phyloP scores from a whole-genome alignment of 2,329 filamentous ascomycete genomes.

The Colletotrichum filicis region DNA sequence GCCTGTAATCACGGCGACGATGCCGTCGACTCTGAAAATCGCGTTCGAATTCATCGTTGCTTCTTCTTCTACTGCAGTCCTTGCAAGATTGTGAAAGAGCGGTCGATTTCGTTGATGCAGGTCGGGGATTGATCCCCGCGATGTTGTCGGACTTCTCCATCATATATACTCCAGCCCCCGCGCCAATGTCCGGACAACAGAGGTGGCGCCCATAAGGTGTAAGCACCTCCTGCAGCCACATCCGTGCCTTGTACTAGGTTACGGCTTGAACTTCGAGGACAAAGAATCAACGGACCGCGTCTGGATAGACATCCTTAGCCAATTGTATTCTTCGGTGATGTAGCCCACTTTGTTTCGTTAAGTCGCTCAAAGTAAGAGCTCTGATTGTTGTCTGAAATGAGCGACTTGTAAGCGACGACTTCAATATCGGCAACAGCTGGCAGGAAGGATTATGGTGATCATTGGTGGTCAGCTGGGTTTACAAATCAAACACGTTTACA shows the following conservation, averaged over 20 bases:
- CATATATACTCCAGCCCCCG: background rate
- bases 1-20: slow-evolving; percentile 71
- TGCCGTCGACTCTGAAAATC: slow-evolving; percentile 65
- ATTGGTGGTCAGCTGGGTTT: too few species aligned
- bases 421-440: slow-evolving; percentile 9
- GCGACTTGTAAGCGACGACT: background rate
- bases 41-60: slow-evolving; percentile 13
- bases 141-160: slow-evolving; percentile 8
- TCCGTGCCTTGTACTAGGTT: background rate
- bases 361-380: background rate
- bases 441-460: background rate
- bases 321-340: background rate
- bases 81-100: background rate
- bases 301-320: background rate
- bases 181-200: background rate
- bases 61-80: background rate
- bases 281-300: background rate
- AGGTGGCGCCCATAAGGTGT: background rate
- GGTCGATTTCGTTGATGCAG: background rate
- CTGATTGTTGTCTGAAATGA: background rate
- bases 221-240: background rate
- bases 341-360: too few species aligned
- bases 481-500: background rate
- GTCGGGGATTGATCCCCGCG: background rate
- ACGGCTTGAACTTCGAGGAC: background rate